Percentiles rank a stretch among this genome's conserved stretches.
Conservation (phyloP, 23 red algal genomes). For the Gracilaria vermiculophylla region DNA sequence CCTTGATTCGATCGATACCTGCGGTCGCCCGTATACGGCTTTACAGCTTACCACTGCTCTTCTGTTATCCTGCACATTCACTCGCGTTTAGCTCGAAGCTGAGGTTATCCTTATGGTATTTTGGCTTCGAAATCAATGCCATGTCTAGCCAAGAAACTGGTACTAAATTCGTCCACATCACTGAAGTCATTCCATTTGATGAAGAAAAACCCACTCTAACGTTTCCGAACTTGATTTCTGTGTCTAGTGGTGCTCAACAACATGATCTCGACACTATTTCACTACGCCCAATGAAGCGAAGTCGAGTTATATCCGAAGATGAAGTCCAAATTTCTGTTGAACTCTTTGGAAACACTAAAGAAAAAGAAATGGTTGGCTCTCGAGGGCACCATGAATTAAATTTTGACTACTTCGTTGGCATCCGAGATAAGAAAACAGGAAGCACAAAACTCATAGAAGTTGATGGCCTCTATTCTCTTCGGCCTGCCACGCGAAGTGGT, state of each 20-base stretch:
- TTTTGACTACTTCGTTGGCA: slow-evolving; percentile 49
- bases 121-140: neutral
- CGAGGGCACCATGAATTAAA: slow-evolving; percentile 37
- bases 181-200: neutral
- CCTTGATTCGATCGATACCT: no score
- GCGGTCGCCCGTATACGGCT: no score
- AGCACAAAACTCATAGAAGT: slow-evolving; percentile 32
- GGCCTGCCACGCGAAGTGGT: neutral
- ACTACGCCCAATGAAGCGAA: neutral
- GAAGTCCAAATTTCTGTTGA: slow-evolving; percentile 24
- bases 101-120: neutral
- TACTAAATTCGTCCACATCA: neutral
- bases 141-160: neutral
- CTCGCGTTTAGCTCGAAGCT: no score
- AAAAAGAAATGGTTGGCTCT: neutral
- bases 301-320: slow-evolving; percentile 1
- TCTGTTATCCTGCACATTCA: no score
- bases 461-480: slow-evolving; percentile 36
- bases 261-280: slow-evolving; percentile 9
- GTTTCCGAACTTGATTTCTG: slow-evolving; percentile 11
- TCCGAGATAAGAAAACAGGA: slow-evolving; percentile 40
- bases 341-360: slow-evolving; percentile 1
- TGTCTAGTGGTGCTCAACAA: neutral
- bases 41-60: no score
- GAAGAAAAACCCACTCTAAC: neutral